A percentile compares a stretch with the other conserved stretches of the same genome.
Conservation (phyloP, 2,329 filamentous ascomycete species). For the Alternaria solani region DNA sequence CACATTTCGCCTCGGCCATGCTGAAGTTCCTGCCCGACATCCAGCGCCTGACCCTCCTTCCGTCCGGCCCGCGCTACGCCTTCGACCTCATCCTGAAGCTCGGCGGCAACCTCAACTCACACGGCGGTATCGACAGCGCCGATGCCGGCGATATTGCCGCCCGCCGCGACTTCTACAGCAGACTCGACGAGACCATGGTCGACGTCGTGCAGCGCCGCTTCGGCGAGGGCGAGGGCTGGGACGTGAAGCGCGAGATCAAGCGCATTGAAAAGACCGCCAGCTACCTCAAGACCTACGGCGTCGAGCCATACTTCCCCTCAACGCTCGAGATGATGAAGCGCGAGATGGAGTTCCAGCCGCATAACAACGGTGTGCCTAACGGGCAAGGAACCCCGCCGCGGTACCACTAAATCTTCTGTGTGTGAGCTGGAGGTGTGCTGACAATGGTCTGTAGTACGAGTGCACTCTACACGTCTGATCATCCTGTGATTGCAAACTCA, state of each 20-base stretch:
- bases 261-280: conserved; percentile 64
- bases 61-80: conserved; percentile 58
- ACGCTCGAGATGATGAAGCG: conserved; percentile 61
- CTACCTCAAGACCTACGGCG: conserved; percentile 61
- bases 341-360: conserved; percentile 47
- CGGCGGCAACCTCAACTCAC: conserved; percentile 63
- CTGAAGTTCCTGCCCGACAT: conserved; percentile 64
- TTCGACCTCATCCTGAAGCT: conserved; percentile 65
- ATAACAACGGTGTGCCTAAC: conserved; percentile 33
- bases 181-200: conserved; percentile 61
- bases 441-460: not conserved
- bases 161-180: conserved; percentile 59
- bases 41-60: conserved; percentile 58
- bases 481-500: not conserved
- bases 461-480: not conserved
- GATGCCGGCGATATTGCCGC: conserved; percentile 59
- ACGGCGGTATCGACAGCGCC: conserved; percentile 60
- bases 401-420: conserved; percentile 42
- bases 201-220: conserved; percentile 61
- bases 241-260: conserved; percentile 62
- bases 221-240: conserved; percentile 62
- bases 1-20: conserved; percentile 63
- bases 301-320: conserved; percentile 62
- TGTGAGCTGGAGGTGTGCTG: conserved; percentile 23
- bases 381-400: conserved; percentile 45